Percentiles rank a stretch among this genome's conserved stretches.
Conservation (phyloP, 495 filamentous ascomycete genomes). For the Beverwykella pulmonaria region DNA sequence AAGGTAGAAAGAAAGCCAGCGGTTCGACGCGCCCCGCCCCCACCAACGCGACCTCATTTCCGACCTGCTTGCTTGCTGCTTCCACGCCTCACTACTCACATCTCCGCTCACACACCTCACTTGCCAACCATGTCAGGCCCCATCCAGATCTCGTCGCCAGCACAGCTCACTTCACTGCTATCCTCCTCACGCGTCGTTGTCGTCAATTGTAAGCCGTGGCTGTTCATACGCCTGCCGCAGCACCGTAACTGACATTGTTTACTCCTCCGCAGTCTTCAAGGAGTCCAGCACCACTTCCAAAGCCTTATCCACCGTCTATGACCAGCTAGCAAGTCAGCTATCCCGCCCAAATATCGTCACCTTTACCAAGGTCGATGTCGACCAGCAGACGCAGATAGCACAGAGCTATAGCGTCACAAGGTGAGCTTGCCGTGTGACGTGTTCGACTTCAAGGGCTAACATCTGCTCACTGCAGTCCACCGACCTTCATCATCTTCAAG, state of each 20-base stretch:
- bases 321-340: slow-evolving; percentile 71
- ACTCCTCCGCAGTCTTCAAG: slow-evolving; percentile 68
- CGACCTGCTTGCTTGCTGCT: not conserved
- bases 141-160: slow-evolving; percentile 68
- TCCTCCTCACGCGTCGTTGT: slow-evolving; percentile 72
- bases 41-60: slow-evolving; percentile 14
- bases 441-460: slow-evolving; percentile 2
- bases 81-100: slow-evolving; percentile 3
- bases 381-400: slow-evolving; percentile 73
- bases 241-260: slow-evolving; percentile 30
- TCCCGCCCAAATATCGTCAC: slow-evolving; percentile 73
- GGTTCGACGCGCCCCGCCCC: slow-evolving; percentile 25
- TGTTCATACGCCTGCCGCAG: slow-evolving; percentile 22
- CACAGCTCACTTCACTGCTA: slow-evolving; percentile 71
- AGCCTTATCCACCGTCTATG: slow-evolving; percentile 79
- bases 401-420: slow-evolving; percentile 70
- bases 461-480: slow-evolving; percentile 52
- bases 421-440: slow-evolving; percentile 50
- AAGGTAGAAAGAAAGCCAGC: not conserved
- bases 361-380: slow-evolving; percentile 86
- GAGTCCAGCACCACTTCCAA: slow-evolving; percentile 87
- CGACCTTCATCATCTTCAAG: slow-evolving; percentile 92
- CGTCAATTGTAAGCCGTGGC: slow-evolving; percentile 70
- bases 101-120: not conserved
- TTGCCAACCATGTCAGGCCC: slow-evolving; percentile 49